phyloP scores from a whole-genome alignment of 441 rosid genomes.

The Biscutella laevigata region DNA sequence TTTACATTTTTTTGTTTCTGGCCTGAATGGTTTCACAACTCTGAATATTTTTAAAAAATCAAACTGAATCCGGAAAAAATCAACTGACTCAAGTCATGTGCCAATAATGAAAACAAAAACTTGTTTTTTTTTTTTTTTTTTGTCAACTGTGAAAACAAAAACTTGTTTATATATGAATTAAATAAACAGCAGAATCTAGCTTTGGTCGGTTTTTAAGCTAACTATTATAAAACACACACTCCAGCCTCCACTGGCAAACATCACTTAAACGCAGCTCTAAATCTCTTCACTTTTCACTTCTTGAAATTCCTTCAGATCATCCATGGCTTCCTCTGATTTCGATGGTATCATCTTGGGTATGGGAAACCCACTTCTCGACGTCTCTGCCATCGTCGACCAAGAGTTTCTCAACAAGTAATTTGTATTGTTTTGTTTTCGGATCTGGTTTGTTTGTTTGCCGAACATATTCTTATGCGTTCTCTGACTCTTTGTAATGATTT shows the following conservation, averaged over 20 bases:
- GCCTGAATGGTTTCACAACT: slow-evolving; percentile 11
- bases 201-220: too few species aligned
- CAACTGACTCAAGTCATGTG: too few species aligned
- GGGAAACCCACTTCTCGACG: slow-evolving; percentile 96
- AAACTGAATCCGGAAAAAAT: too few species aligned
- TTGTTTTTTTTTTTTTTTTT: too few species aligned
- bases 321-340: slow-evolving; percentile 42
- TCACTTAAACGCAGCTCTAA: slow-evolving; percentile 3
- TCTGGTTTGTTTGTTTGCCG: background rate
- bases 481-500: background rate
- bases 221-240: too few species aligned
- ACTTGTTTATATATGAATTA: too few species aligned
- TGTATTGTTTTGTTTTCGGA: background rate
- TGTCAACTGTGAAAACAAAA: too few species aligned
- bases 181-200: too few species aligned
- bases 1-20: background rate
- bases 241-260: too few species aligned
- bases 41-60: too few species aligned
- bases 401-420: slow-evolving; percentile 59
- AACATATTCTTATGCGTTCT: background rate
- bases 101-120: too few species aligned
- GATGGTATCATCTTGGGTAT: slow-evolving; percentile 71
- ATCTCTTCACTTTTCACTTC: slow-evolving; percentile 1
- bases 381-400: slow-evolving; percentile 79
- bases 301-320: slow-evolving; percentile 1